These are phyloP conservation scores for Globisporangium cederbergense DNA, from an alignment of 352 stramenopile genomes.

Conservation along the genomic window DNA sequence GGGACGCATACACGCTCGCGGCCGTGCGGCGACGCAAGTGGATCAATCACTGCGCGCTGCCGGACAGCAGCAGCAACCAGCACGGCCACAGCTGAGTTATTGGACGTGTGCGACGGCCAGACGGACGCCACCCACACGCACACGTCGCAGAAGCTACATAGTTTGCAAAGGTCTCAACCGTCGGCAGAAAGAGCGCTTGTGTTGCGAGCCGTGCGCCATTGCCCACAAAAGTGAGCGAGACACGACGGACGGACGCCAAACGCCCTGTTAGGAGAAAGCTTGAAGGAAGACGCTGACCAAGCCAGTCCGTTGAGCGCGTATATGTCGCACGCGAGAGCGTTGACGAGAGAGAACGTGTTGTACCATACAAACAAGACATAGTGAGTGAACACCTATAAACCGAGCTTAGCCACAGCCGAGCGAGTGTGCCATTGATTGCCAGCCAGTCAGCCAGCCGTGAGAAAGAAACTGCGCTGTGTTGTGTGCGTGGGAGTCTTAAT, in stretches of 20 bases:
- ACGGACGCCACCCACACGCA: background rate
- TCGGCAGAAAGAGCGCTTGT: background rate
- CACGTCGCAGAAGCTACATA: too few relatives aligned
- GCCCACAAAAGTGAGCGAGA: background rate
- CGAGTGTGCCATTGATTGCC: too few relatives aligned
- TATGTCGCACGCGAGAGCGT: background rate
- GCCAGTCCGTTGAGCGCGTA: background rate
- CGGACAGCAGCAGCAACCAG: slow-evolving; percentile 10
- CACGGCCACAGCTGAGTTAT: slow-evolving; percentile 3
- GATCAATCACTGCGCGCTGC: slow-evolving; percentile 61
- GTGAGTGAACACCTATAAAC: background rate
- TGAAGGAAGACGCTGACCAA: background rate
- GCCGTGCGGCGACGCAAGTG: slow-evolving; percentile 80
- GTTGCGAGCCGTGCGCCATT: too few relatives aligned
- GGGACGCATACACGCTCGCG: slow-evolving; percentile 61
- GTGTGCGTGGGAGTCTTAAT: too few relatives aligned
- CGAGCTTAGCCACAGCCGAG: background rate
- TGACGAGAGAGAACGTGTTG: background rate
- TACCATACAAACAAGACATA: background rate
- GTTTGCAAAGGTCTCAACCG: background rate
- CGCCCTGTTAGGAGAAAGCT: background rate
- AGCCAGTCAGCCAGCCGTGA: too few relatives aligned
- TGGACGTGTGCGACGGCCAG: too few relatives aligned
- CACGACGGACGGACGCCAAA: background rate
- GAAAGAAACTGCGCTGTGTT: background rate